Conservation (phyloP, 345 rosid species). For the Bruguiera parviflora region DNA sequence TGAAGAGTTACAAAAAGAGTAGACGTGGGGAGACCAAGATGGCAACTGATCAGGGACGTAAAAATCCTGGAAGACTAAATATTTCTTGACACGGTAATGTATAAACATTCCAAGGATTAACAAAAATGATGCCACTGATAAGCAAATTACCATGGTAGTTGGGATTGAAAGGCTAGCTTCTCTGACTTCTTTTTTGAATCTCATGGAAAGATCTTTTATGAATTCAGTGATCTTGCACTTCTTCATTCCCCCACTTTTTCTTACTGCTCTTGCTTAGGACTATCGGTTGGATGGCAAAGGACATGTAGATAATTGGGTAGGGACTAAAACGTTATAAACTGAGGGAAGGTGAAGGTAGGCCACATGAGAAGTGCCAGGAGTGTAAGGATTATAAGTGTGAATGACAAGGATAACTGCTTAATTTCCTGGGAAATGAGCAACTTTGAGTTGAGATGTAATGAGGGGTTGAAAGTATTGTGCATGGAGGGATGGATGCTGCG, state of each 20-base stretch:
- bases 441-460: not conserved
- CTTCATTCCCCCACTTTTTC: slow-evolving; percentile 9
- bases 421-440: not conserved
- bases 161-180: slow-evolving; percentile 10
- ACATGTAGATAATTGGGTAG: not conserved
- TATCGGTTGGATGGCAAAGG: not conserved
- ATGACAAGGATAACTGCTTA: not conserved
- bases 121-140: slow-evolving; percentile 21
- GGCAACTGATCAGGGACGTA: slow-evolving; percentile 11
- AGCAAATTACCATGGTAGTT: slow-evolving; percentile 13
- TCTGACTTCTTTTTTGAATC: slow-evolving; percentile 15
- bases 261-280: not conserved
- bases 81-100: slow-evolving; percentile 13
- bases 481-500: not conserved
- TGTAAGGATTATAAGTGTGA: not conserved
- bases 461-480: not conserved
- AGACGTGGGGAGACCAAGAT: not conserved
- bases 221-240: slow-evolving; percentile 13
- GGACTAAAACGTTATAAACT: slow-evolving; percentile 12
- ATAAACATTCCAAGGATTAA: slow-evolving; percentile 23
- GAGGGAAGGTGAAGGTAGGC: not conserved
- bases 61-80: slow-evolving; percentile 17
- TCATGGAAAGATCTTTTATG: slow-evolving; percentile 16
- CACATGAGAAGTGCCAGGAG: slow-evolving; percentile 19
- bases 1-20: slow-evolving; percentile 13